Base-by-base conservation (phyloP, 1,284 basidiomycete genomes). In the Tylopilus sp. region DNA sequence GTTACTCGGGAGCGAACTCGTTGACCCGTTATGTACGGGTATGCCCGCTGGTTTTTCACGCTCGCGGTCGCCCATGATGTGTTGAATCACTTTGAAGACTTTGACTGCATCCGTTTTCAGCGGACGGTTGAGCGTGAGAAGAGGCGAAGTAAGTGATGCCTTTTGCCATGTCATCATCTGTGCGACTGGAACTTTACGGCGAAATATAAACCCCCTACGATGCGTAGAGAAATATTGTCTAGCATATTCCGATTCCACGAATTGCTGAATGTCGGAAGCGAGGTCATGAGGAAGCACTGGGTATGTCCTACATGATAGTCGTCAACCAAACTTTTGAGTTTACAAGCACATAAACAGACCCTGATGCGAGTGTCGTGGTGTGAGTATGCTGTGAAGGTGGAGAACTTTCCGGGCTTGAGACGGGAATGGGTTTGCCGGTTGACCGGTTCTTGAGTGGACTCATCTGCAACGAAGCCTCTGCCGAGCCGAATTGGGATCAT, bases 121-220 rank as follows among this genome's bases (percentile, higher is more conserved):
- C 0, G 73, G 60, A 18, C 84, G 80, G 46, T 82, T 81, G 13
- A 92, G 67, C 8, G 84, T 75, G 10, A 95, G 77, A 13, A 96
- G 73, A 1, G 92, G 90, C 0, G 84, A 78, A 3, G 76, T 73
- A 41, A 95, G 74, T 3, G 88, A 81, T 1, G 73, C 58, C 76
- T 87, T 90, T 67, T 95, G 92, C 90, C 91, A 94, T 44, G 81
- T 77, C 89, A 95, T 92, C 70, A 94, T 81, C 59, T 89, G 83
- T 31, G 78, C 82, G 4, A 93, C 80, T 0, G 92, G 90, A 1
- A 94, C 78, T 53, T 77, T 82, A 39, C 90, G 77, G 54, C 82
- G 74, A 64, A 94, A 87, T 49, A 93, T 87, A 60, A 95, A 82
- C 0, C 91, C 91, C 3, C 83, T 87, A 15, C 84, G 79, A 60